Evolutionary conservation across 1,284 basidiomycete genomes (phyloP), one percentile per base, ranked within the genome.

Genomic region (Singerocomus rubriflavus): DNA sequence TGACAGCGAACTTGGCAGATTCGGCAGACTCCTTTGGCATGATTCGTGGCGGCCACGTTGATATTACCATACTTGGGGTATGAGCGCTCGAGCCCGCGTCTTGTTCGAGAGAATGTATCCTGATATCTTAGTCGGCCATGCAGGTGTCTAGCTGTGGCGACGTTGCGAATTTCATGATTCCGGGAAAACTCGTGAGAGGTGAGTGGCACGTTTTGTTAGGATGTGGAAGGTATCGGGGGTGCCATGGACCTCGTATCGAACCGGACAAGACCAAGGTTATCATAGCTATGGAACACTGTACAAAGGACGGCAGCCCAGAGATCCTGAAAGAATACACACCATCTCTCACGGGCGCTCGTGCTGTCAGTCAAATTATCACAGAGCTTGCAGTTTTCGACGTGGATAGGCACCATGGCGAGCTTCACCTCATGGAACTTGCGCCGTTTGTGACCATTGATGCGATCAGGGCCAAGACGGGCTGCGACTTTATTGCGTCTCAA

Each of bases 111-210:
- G 29, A 54, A 52, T 50, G 32, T 34, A 9, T 45, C 50, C 34
- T 58, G 36, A 60, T 16, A 11, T 45, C 52, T 33, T 31, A n/a
- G 21, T 54, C 89, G 88, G 93, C 93, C 4, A 91, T 98, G 84
- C 90, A 97, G 77, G 93, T 97, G 31, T 91, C 91, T 1, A 81
- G 86, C 57, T 81, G 83, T 17, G 94, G 95, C 56, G 93, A 97
- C 68, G 85, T 98, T 56, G 93, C 95, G 49, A 97, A 97, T 76
- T 98, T 91, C 70, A 97, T 96, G 93, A 91, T 97, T 55, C 93
- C 93, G 29, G 90, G 91, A 29, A 92, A 94, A 71, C 81, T 92
- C 67, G 81, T 92, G 52, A 91, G 88, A 75, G 87, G 88, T 78
- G 53, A 53, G 71, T 51, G 16, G 27, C 17, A 30, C 12, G 8